Evolutionary conservation across 257 asterid genomes (phyloP).

Genomic region (Leonotis leonurus): DNA sequence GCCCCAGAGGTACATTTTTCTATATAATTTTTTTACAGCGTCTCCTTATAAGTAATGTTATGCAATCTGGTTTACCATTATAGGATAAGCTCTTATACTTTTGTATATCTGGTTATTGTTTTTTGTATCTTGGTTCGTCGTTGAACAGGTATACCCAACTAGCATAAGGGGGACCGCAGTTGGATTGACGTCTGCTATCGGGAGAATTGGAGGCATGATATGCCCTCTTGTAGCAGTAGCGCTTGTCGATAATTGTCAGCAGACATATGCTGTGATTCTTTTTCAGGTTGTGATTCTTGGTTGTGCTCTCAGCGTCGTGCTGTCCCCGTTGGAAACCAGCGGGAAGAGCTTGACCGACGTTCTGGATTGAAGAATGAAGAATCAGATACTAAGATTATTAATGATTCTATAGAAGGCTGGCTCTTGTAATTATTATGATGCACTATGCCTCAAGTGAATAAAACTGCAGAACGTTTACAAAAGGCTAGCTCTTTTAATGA

Average conservation of each 20-base stretch:
- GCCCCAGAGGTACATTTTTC: constrained; percentile 53
- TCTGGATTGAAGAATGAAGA: not conserved
- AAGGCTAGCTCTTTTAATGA: not conserved
- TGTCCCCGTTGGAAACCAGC: constrained; percentile 44
- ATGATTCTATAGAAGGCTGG: not conserved
- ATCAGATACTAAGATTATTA: not conserved
- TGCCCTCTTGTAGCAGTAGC: constrained; percentile 63
- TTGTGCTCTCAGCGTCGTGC: constrained; percentile 37
- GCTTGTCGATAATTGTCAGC: constrained; percentile 49
- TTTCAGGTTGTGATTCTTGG: constrained; percentile 31
- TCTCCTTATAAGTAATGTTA: not conserved
- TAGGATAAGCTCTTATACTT: too few species aligned
- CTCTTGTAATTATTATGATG: not conserved
- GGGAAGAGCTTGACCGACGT: constrained; percentile 28
- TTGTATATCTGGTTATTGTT: not conserved
- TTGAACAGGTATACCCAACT: constrained; percentile 63
- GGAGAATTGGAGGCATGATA: constrained; percentile 64
- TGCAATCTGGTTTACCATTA: too few species aligned
- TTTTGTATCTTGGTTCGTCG: not conserved
- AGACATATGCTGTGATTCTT: constrained; percentile 40
- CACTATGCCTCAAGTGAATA: not conserved
- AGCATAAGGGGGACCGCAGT: constrained; percentile 48
- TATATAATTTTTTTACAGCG: too few species aligned
- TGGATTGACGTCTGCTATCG: constrained; percentile 48
- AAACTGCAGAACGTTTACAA: not conserved